Conservation (phyloP, 208 protist species). For the Jaenimonas drosophilae region DNA sequence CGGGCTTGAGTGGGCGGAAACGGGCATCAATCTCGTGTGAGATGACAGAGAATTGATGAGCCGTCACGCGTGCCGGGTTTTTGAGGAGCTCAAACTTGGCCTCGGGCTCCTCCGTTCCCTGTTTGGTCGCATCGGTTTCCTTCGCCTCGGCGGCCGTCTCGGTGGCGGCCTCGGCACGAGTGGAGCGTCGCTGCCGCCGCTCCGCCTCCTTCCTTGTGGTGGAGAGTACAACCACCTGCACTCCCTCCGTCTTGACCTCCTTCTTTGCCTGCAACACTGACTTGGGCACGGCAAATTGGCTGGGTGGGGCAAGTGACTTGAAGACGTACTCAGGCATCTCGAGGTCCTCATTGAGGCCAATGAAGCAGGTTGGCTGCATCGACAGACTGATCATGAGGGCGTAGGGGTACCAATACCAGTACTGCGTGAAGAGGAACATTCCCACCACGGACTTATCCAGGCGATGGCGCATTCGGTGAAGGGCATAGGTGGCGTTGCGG, state of each 20-base stretch:
- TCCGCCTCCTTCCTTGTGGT: conserved; percentile 83
- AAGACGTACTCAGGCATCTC: conserved; percentile 93
- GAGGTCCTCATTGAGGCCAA: conserved; percentile 96
- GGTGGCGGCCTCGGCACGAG: conserved; percentile 2
- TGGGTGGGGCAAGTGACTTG: conserved; percentile 87
- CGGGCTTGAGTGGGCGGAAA: conserved; percentile 64
- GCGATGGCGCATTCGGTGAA: conserved; percentile 92
- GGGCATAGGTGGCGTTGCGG: conserved; percentile 95
- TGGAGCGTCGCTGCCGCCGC: conserved; percentile 43
- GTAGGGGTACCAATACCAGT: conserved; percentile 99
- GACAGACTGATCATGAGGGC: conserved; percentile 95
- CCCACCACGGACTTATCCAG: conserved; percentile 94
- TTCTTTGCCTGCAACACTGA: conserved; percentile 83
- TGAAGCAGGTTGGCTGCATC: conserved; percentile 96
- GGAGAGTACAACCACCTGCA: conserved; percentile 72
- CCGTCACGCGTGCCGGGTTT: conserved; percentile 76
- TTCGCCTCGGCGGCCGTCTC: conserved; percentile 3
- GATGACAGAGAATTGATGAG: conserved; percentile 60
- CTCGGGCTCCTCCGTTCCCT: conserved; percentile 33
- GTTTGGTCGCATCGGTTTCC: too few species aligned
- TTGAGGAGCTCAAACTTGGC: conserved; percentile 46
- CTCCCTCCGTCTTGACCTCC: conserved; percentile 53
- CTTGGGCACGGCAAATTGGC: conserved; percentile 88
- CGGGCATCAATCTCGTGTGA: conserved; percentile 55
- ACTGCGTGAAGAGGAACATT: conserved; percentile 97